Evolutionary conservation across 306 rosid genomes (phyloP), one percentile per base, ranked within the genome.

Genomic region (Cercis canadensis): DNA sequence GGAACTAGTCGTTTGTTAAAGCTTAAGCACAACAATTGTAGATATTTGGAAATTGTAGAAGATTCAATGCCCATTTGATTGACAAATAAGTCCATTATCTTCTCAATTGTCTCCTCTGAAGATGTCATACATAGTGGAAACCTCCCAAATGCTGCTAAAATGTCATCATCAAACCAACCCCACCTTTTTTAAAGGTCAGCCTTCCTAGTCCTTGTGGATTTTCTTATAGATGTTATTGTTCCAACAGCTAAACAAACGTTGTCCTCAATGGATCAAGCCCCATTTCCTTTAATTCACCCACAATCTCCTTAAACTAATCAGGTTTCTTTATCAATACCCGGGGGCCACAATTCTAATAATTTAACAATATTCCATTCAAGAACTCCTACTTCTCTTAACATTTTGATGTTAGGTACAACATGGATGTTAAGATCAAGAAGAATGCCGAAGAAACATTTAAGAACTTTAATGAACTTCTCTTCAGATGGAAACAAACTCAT

Each of bases 131-230:
- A 75, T 40, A 54, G 59, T 2, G 80, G 80, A 59, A 58, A 40
- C 8, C 58, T 13, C 21, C 64, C 53, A 75, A 75, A 75, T 24
- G 64, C 80, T 13, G 31, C 46, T 34, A 60, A 39, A 31, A 58
- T 43, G 3, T 67, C 63, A 37, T 75, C 32, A 18, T 75, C 75
- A 39, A 69, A 49, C 52, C 72, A 68, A 24, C 70, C 80, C 80
- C 75, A 76, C 15, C 68, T 59, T 68, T 76, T 76, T 31, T 67
- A 76, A 41, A 32, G n/a, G 5, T 33, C 57, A 33, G 69, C n/a
- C 75, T 76, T 76, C 47, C n/a, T 24, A 17, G 31, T 39, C 75
- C 80, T 47, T 6, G 80, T 76, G 4, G 70, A 68, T 67, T 67
- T 76, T 64, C 51, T 68, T 75, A 75, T 39, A 8, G 33, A 24